A percentile compares a stretch with the other conserved stretches of the same genome.
Conservation (phyloP, 2,329 filamentous ascomycete species). For the Penicillium vulpinum region DNA sequence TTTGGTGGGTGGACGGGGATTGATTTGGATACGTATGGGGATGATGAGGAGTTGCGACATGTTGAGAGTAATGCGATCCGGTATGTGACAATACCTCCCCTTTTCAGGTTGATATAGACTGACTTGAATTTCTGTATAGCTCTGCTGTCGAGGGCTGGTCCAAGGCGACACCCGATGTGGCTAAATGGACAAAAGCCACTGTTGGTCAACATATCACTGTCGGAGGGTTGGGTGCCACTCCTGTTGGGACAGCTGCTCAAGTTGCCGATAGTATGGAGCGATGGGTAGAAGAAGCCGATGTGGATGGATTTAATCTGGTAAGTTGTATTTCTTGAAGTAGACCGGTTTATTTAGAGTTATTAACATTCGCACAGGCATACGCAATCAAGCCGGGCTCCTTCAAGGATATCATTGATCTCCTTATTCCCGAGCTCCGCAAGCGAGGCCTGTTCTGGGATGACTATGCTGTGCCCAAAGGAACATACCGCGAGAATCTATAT, state of each 20-base stretch:
- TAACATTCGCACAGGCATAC: conserved; percentile 51
- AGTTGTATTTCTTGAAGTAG: conserved; percentile 24
- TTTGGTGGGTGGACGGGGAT: conserved; percentile 76
- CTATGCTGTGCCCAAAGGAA: conserved; percentile 39
- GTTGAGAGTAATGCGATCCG: conserved; percentile 63
- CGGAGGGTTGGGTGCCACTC: conserved; percentile 64
- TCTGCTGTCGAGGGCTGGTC: conserved; percentile 54
- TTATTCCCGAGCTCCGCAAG: conserved; percentile 63
- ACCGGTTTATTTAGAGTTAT: not conserved
- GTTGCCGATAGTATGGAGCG: conserved; percentile 68
- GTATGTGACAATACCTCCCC: conserved; percentile 29
- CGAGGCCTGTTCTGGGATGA: conserved; percentile 52
- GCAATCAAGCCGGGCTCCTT: conserved; percentile 68
- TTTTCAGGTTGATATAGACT: conserved; percentile 9
- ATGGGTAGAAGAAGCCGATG: conserved; percentile 68
- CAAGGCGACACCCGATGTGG: conserved; percentile 57
- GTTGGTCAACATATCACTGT: conserved; percentile 68
- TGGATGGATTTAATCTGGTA: conserved; percentile 75
- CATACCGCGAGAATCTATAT: conserved; percentile 44
- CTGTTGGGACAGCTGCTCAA: conserved; percentile 64
- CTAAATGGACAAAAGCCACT: conserved; percentile 72
- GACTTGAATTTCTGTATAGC: conserved; percentile 27
- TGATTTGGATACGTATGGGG: conserved; percentile 60
- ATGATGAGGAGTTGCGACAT: conserved; percentile 63
- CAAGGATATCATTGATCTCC: conserved; percentile 64